A percentile compares a stretch with the other conserved stretches of the same genome.
Conservation (phyloP, 495 filamentous ascomycete species). For the Daldinia grandis region DNA sequence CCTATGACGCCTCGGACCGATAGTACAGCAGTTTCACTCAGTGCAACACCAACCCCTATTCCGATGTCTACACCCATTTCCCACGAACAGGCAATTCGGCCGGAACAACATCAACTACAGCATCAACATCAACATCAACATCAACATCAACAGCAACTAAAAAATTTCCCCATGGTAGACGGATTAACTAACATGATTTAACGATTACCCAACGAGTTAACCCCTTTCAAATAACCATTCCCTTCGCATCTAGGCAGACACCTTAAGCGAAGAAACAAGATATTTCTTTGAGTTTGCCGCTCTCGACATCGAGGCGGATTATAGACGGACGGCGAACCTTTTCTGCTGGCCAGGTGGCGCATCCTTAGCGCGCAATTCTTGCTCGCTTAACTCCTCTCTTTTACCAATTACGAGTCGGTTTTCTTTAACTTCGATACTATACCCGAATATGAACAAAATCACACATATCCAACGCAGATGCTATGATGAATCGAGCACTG, state of each 20-base stretch:
- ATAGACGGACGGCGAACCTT: conserved; percentile 33
- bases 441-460: conserved; percentile 31
- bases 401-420: conserved; percentile 11
- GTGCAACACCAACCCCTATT: conserved; percentile 50
- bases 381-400: conserved; percentile 19
- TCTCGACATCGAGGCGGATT: conserved; percentile 9
- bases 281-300: conserved; percentile 24
- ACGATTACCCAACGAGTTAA: conserved; percentile 8
- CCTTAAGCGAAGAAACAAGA: conserved; percentile 31
- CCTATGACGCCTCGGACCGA: conserved; percentile 55
- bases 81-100: conserved; percentile 37
- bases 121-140: background rate
- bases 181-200: conserved; percentile 57
- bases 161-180: conserved; percentile 44
- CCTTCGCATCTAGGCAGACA: conserved; percentile 18
- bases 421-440: conserved; percentile 33
- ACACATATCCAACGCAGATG: conserved; percentile 14
- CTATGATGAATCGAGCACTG: conserved; percentile 37
- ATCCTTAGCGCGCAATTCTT: conserved; percentile 4
- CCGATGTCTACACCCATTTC: conserved; percentile 35
- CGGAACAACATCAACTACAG: conserved; percentile 39
- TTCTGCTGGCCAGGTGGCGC: conserved; percentile 8
- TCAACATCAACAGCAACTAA: conserved; percentile 28
- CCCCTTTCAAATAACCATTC: conserved; percentile 9
- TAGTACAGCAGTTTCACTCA: conserved; percentile 46